These are phyloP conservation scores for Pseudonectria buxi DNA, from an alignment of 2,329 filamentous ascomycete species.

Conservation along the genomic window DNA sequence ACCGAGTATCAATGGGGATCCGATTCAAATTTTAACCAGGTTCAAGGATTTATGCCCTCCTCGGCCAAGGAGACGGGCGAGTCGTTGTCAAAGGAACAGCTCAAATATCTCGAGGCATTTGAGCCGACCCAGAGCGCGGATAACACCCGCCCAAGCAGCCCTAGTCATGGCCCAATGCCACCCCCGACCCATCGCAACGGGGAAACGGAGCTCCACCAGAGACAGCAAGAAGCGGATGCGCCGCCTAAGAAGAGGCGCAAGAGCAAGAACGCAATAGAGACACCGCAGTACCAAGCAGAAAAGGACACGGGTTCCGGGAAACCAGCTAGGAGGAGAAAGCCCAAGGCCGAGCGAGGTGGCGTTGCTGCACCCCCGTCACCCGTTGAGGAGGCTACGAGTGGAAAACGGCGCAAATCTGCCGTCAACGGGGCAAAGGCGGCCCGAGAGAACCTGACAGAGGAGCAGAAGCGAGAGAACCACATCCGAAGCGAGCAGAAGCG, in stretches of 20 bases:
- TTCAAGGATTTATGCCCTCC: constrained; percentile 53
- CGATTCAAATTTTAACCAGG: constrained; percentile 54
- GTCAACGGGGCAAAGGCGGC: constrained; percentile 37
- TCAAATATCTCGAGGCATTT: constrained; percentile 52
- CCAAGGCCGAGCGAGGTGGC: constrained; percentile 34
- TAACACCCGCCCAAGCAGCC: constrained; percentile 54
- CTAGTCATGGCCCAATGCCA: constrained; percentile 24
- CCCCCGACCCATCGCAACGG: constrained; percentile 7
- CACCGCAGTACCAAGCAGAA: constrained; percentile 34
- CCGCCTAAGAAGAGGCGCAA: constrained; percentile 48
- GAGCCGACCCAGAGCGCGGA: constrained; percentile 50
- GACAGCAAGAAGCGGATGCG: constrained; percentile 32
- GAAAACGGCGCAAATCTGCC: constrained; percentile 46
- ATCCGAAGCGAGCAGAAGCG: constrained; percentile 85
- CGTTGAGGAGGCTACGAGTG: constrained; percentile 29
- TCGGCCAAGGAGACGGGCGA: constrained; percentile 52
- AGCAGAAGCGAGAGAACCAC: constrained; percentile 79
- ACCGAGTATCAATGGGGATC: constrained; percentile 60
- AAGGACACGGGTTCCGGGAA: constrained; percentile 28
- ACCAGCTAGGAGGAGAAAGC: constrained; percentile 39
- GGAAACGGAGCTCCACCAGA: constrained; percentile 20
- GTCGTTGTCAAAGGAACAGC: constrained; percentile 46
- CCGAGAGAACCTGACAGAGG: constrained; percentile 69
- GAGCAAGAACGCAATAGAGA: constrained; percentile 42
- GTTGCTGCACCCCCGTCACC: constrained; percentile 24